Evolutionary conservation across 2,329 filamentous ascomycete species (phyloP), one percentile per base, ranked within the genome.

Genomic region (Penicillium sp.): DNA sequence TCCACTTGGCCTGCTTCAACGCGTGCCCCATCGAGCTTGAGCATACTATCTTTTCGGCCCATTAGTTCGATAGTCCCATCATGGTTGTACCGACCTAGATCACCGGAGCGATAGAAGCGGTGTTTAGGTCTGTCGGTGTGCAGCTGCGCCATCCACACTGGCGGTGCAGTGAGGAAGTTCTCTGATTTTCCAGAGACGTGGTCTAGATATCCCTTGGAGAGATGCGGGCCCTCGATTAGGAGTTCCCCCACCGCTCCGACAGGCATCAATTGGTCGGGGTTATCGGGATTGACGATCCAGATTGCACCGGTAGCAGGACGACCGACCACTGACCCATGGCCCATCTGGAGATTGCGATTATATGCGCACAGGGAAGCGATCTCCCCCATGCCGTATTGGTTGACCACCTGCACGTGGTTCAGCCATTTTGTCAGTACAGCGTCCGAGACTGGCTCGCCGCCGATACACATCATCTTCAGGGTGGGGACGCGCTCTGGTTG

Each of bases 341-440:
- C 61, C 16, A 56, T 44, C n/a, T 62, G 26, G 6, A 58, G 53
- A 9, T 61, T 56, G 4, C 54, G 50, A 6, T 68, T 67, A 36
- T 60, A 64, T 3, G 64, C 62, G 38, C 66, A 68, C 19, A 64
- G 55, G 1, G 61, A 62, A 12, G 65, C 66, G 1, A 59, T 56
- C 38, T 69, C 67, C 10, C 67, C 66, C 66, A 68, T 68, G 0
- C 67, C 67, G 40, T 67, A 69, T 28, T 67, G 65, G 22, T 69
- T 69, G 1, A 69, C 46, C 3, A 69, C 50, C 6, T 55, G 45
- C 0, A 61, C 56, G 7, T 38, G 55, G 16, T 22, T 2, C 0
- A 47, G 35, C 66, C 66, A 69, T 42, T 61, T 61, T 0, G 47
- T 28, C 12, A 67, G 25, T 1, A 67, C 51, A 1, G 62, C 66